A percentile compares a stretch with the other conserved stretches of the same genome.
Evolutionary conservation across 2,329 filamentous ascomycete species (phyloP).

Genomic region (Chaetomiaceae sp.): DNA sequence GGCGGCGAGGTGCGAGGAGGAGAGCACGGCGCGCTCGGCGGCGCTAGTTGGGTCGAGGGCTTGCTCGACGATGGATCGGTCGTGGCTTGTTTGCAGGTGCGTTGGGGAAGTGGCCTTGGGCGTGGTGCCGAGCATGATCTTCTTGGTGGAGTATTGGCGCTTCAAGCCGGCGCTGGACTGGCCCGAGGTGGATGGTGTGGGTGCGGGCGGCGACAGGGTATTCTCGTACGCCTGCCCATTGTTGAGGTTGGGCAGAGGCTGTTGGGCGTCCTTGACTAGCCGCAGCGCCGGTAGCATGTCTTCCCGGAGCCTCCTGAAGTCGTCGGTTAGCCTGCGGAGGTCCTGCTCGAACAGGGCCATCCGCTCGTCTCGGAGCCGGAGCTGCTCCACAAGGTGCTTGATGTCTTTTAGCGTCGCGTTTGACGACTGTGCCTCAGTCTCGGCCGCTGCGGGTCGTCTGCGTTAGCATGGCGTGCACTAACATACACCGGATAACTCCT

Average conservation of each 20-base stretch:
- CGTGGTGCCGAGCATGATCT: constrained; percentile 62
- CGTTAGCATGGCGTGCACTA: constrained; percentile 13
- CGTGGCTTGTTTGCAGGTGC: constrained; percentile 62
- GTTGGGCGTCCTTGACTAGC: constrained; percentile 83
- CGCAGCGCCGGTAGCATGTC: constrained; percentile 87
- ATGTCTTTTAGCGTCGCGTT: constrained; percentile 91
- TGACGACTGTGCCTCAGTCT: constrained; percentile 77
- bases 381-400: constrained; percentile 80
- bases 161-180: constrained; percentile 53
- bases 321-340: constrained; percentile 74
- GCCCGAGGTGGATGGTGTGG: constrained; percentile 47
- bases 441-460: constrained; percentile 59
- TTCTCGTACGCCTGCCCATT: constrained; percentile 46
- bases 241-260: constrained; percentile 64
- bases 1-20: constrained; percentile 63
- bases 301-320: constrained; percentile 82
- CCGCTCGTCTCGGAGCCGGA: constrained; percentile 83
- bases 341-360: constrained; percentile 80
- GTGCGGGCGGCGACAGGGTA: constrained; percentile 50
- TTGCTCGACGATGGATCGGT: constrained; percentile 57
- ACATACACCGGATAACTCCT: neutral
- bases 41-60: constrained; percentile 63
- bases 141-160: constrained; percentile 69
- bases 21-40: constrained; percentile 58
- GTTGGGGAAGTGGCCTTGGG: constrained; percentile 75